A percentile compares a stretch with the other conserved stretches of the same genome.
phyloP scores from a whole-genome alignment of 208 protist genomes.

The Wallacemonas rigidus region DNA sequence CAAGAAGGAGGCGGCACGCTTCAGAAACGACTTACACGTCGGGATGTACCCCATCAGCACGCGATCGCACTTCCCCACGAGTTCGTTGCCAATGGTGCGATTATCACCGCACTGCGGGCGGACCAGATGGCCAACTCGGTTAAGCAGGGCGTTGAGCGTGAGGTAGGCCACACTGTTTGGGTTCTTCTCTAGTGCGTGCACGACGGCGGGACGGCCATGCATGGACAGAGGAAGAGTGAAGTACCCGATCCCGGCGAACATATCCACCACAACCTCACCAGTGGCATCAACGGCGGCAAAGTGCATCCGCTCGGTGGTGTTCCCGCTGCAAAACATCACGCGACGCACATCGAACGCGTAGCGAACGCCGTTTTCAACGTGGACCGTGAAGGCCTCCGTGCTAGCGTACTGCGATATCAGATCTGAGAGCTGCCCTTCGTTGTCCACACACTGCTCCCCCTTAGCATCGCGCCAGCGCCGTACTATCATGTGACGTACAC shows the following conservation, averaged over 20 bases:
- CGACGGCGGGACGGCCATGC: constrained; percentile 41
- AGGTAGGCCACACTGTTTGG: constrained; percentile 74
- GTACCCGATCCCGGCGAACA: constrained; percentile 94
- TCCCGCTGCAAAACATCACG: constrained; percentile 93
- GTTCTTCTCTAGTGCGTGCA: constrained; percentile 93
- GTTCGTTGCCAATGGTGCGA: constrained; percentile 56
- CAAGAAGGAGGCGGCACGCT: constrained; percentile 78
- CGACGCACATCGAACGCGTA: constrained; percentile 86
- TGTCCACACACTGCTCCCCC: constrained; percentile 10
- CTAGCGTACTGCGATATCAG: constrained; percentile 28
- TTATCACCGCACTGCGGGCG: constrained; percentile 83
- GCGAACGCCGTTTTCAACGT: constrained; percentile 89
- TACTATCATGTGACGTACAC: constrained; percentile 4
- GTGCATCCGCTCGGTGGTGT: constrained; percentile 92
- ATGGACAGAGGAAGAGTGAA: constrained; percentile 89
- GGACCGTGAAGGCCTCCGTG: constrained; percentile 77
- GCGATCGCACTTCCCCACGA: constrained; percentile 79
- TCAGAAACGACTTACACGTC: constrained; percentile 73
- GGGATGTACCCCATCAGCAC: constrained; percentile 93
- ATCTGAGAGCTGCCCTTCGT: constrained; percentile 20
- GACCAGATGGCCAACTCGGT: constrained; percentile 76
- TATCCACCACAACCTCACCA: constrained; percentile 90
- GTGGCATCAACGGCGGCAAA: constrained; percentile 59
- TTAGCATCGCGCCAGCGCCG: constrained; percentile 12
- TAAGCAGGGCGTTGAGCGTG: constrained; percentile 76